Evolutionary conservation across 2,329 filamentous ascomycete species (phyloP), one percentile per base, ranked within the genome.

Genomic region (Fusarium xylarioides): DNA sequence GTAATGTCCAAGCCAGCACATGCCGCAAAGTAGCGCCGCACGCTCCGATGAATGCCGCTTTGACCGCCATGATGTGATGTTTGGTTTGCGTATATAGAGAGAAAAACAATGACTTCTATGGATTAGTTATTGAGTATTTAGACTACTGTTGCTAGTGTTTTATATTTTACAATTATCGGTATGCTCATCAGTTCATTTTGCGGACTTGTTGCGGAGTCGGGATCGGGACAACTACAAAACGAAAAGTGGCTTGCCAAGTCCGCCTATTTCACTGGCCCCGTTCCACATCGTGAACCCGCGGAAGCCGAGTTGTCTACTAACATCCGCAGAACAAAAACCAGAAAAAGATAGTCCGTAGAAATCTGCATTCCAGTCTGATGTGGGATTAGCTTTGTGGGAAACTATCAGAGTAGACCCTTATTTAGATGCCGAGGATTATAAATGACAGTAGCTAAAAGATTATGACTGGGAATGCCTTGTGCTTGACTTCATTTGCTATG

Each of bases 61-160:
- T 56, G 53, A 56, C 38, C 7, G 16, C 28, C 53, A 56, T 56
- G 32, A 16, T 37, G 23, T 37, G 26, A 26, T 26, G 2, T 12
- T 7, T 16, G 6, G 32, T 18, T 26, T 35, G 12, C 11, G 18
- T 8, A 16, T 19, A 11, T 4, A 3, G 19, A 11, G 8, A 26
- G 11, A 26, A 19, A 7, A 3, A 34, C 11, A 35, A 26, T 4
- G 2, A 35, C 4, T 52, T 11, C 4, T 26, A 19, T 5, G 6
- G 10, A 26, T 35, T 9, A 8, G 12, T 6, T 19, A 3, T 12
- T 26, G 1, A 3, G 8, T 23, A 35, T 2, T 15, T 11, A 1
- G 0, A n/a, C 2, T 26, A 4, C 4, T 16, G 1, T 4, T 14
- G 8, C n/a, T 37, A 18, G 3, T 16, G 1, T 21, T 16, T 53